These are phyloP conservation scores for Penicillium sp. DNA, from an alignment of 2,329 filamentous ascomycete species.

Conservation along the genomic window DNA sequence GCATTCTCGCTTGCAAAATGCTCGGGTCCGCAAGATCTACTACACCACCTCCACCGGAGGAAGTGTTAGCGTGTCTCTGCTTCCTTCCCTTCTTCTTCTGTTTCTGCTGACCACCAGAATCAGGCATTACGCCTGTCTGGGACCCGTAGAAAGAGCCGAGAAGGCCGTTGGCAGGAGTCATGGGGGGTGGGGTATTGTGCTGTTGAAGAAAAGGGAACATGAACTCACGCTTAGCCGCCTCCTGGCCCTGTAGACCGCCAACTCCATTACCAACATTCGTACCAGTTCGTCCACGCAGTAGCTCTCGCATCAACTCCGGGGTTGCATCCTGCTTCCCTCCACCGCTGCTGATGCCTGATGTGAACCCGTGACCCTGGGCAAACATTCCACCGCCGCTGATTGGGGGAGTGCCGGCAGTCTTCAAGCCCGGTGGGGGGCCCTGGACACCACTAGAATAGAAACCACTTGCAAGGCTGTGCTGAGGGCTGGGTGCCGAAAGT, in stretches of 20 bases:
- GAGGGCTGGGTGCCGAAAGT: slow-evolving; percentile 38
- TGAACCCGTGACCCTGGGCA: slow-evolving; percentile 83
- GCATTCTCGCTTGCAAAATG: slow-evolving; percentile 97
- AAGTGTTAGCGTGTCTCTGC: slow-evolving; percentile 99
- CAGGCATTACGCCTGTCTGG: slow-evolving; percentile 83
- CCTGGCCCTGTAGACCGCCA: slow-evolving; percentile 71
- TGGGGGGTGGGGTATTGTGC: slow-evolving; percentile 83
- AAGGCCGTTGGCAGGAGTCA: slow-evolving; percentile 88
- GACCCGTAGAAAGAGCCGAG: slow-evolving; percentile 88
- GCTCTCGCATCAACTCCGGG: slow-evolving; percentile 76
- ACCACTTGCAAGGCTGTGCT: slow-evolving; percentile 57
- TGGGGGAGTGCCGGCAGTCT: slow-evolving; percentile 91
- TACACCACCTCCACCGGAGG: slow-evolving; percentile 99
- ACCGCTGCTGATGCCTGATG: slow-evolving; percentile 64
- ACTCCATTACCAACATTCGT: slow-evolving; percentile 60
- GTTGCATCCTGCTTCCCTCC: slow-evolving; percentile 70
- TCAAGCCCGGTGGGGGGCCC: slow-evolving; percentile 90
- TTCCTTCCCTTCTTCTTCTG: slow-evolving; percentile 99
- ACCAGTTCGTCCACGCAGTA: slow-evolving; percentile 70
- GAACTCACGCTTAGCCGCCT: slow-evolving; percentile 97
- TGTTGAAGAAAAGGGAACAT: slow-evolving; percentile 90
- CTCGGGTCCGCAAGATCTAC: slow-evolving; percentile 99
- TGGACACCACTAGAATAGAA: slow-evolving; percentile 86
- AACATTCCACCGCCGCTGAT: slow-evolving; percentile 81
- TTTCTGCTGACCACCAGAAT: slow-evolving; percentile 77